Percentiles rank a stretch among this genome's conserved stretches.
These are phyloP conservation scores for Colletotrichum magnum DNA, from an alignment of 2,329 filamentous ascomycete genomes.

Conservation along the genomic window DNA sequence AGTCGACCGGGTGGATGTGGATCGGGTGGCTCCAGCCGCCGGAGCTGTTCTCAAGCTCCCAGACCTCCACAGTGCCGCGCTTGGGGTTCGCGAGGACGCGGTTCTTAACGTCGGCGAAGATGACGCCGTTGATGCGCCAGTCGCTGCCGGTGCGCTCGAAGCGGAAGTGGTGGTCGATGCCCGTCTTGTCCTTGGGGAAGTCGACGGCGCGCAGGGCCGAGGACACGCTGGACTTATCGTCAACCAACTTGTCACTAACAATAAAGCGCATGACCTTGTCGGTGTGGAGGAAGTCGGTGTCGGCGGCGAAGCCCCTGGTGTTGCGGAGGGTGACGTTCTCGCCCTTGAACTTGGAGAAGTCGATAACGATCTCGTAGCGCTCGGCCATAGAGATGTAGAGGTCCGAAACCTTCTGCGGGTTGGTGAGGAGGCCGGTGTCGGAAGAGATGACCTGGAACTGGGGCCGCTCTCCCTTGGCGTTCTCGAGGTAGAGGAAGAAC, in stretches of 20 bases:
- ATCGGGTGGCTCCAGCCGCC: constrained; percentile 62
- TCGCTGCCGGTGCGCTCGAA: constrained; percentile 38
- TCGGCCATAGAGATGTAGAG: constrained; percentile 66
- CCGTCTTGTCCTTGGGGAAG: constrained; percentile 37
- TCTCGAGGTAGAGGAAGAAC: constrained; percentile 59
- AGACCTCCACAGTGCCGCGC: constrained; percentile 57
- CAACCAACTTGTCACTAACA: constrained; percentile 52
- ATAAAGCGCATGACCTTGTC: constrained; percentile 60
- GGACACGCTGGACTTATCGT: constrained; percentile 44
- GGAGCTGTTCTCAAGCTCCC: constrained; percentile 58
- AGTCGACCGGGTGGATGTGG: constrained; percentile 69
- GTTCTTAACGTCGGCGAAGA: constrained; percentile 56
- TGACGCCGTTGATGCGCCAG: constrained; percentile 61
- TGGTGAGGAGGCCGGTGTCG: constrained; percentile 61
- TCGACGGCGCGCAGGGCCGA: constrained; percentile 41
- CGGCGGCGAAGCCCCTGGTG: constrained; percentile 51
- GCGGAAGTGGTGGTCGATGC: constrained; percentile 40
- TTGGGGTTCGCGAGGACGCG: constrained; percentile 58
- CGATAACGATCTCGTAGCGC: constrained; percentile 66
- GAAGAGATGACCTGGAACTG: constrained; percentile 64
- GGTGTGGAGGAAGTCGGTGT: constrained; percentile 61
- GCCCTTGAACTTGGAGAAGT: constrained; percentile 63
- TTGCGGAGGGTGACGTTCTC: constrained; percentile 64
- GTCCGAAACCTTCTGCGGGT: constrained; percentile 55
- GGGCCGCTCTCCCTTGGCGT: constrained; percentile 45